These are phyloP conservation scores for Domatiomyces catenatus DNA, from an alignment of 2,329 filamentous ascomycete species.

Conservation along the genomic window DNA sequence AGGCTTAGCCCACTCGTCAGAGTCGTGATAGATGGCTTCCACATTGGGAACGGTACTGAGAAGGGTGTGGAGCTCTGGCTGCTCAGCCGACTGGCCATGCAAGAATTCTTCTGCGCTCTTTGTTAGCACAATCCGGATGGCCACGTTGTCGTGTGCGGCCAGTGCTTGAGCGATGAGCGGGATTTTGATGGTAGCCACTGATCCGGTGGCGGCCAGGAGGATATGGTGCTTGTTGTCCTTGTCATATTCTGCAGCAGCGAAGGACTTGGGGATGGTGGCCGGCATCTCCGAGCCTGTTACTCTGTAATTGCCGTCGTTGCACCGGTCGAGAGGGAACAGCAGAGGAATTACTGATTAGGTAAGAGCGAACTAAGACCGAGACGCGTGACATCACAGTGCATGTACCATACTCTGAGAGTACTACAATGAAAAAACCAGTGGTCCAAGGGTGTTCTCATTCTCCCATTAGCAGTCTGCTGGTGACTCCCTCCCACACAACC, in stretches of 20 bases:
- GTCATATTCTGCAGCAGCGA: slow-evolving; percentile 12
- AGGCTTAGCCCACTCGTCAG: slow-evolving; percentile 66
- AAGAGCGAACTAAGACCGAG: too few species aligned
- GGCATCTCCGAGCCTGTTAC: not conserved
- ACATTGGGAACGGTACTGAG: slow-evolving; percentile 47
- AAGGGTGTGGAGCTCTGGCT: slow-evolving; percentile 52
- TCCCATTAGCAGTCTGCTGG: too few species aligned
- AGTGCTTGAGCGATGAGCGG: slow-evolving; percentile 44
- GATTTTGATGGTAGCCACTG: slow-evolving; percentile 80
- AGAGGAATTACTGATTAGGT: too few species aligned
- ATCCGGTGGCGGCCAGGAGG: slow-evolving; percentile 51
- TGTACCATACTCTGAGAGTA: too few species aligned
- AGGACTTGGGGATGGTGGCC: slow-evolving; percentile 7
- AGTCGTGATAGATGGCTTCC: slow-evolving; percentile 65
- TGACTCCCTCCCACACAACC: too few species aligned
- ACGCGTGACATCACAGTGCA: too few species aligned
- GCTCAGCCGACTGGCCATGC: slow-evolving; percentile 57
- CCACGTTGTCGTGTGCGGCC: slow-evolving; percentile 40
- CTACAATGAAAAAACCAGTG: too few species aligned
- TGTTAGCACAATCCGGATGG: slow-evolving; percentile 75
- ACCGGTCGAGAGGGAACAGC: too few species aligned
- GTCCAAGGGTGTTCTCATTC: too few species aligned
- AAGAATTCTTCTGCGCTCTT: slow-evolving; percentile 61
- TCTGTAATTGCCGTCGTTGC: too few species aligned
- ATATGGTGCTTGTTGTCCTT: slow-evolving; percentile 44